A percentile compares a stretch with the other conserved stretches of the same genome.
Conservation (phyloP, 202 grass and related monocot genomes). For the Elaeis oleifera region DNA sequence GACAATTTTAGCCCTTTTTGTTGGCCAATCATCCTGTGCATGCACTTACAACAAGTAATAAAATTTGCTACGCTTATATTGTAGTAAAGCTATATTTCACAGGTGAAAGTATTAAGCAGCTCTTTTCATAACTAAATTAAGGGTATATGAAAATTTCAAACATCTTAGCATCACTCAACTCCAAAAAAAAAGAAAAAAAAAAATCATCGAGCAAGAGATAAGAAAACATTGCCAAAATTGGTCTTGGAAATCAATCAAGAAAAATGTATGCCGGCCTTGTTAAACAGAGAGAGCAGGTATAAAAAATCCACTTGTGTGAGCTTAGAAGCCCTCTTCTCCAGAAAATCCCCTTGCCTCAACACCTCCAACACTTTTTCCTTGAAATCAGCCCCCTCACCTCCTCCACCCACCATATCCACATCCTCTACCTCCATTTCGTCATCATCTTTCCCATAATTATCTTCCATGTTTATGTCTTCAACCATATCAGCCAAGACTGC, state of each 20-base stretch:
- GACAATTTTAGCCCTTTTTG: no score
- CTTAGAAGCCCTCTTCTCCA: conserved; percentile 88
- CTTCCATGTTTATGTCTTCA: conserved; percentile 65
- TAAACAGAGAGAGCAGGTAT: conserved; percentile 85
- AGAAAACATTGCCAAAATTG: no score
- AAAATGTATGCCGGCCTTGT: conserved; percentile 84
- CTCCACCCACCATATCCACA: conserved; percentile 22
- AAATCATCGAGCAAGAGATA: no score
- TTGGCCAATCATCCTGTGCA: no score
- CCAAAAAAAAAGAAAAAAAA: no score
- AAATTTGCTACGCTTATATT: no score
- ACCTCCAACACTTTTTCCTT: conserved; percentile 85
- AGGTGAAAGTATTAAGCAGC: no score
- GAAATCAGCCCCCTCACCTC: conserved; percentile 27
- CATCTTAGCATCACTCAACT: no score
- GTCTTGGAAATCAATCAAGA: conserved; percentile 31
- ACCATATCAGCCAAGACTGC: conserved; percentile 64
- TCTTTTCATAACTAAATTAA: no score
- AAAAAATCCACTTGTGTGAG: conserved; percentile 80
- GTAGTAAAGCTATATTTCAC: no score
- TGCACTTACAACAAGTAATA: no score
- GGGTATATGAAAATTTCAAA: no score
- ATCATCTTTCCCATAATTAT: conserved; percentile 44
- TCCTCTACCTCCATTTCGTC: conserved; percentile 80
- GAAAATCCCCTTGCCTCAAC: conserved; percentile 81